Conservation (phyloP, 306 rosid genomes). For the Echinosophora koreensis region DNA sequence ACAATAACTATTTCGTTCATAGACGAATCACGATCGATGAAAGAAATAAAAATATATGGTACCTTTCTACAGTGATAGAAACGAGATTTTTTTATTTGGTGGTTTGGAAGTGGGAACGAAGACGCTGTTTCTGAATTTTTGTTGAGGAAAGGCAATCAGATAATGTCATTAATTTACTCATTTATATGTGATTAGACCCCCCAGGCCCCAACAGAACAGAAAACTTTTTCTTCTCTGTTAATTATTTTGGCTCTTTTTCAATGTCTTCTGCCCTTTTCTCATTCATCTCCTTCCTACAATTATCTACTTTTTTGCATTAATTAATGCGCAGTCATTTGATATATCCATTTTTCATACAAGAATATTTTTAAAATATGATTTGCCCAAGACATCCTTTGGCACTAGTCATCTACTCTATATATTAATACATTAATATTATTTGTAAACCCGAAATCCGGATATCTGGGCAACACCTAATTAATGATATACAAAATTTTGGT, state of each 20-base stretch:
- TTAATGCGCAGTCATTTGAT: too few species aligned
- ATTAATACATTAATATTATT: too few species aligned
- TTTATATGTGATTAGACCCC: not conserved
- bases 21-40: not conserved
- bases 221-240: not conserved
- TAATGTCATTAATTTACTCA: not conserved
- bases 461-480: too few species aligned
- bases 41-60: not conserved
- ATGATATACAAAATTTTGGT: too few species aligned
- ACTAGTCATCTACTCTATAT: too few species aligned
- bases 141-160: not conserved
- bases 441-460: too few species aligned
- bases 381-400: too few species aligned
- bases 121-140: constrained; percentile 11
- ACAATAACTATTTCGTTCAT: constrained; percentile 6
- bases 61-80: not conserved
- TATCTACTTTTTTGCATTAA: not conserved
- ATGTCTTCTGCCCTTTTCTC: not conserved
- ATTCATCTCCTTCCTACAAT: not conserved
- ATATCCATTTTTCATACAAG: too few species aligned
- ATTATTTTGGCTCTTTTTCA: not conserved
- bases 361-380: too few species aligned
- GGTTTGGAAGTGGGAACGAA: constrained; percentile 38
- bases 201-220: not conserved
- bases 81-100: constrained; percentile 2